phyloP scores from a whole-genome alignment of 1,284 basidiomycete genomes.

The Blastosporella zonata region DNA sequence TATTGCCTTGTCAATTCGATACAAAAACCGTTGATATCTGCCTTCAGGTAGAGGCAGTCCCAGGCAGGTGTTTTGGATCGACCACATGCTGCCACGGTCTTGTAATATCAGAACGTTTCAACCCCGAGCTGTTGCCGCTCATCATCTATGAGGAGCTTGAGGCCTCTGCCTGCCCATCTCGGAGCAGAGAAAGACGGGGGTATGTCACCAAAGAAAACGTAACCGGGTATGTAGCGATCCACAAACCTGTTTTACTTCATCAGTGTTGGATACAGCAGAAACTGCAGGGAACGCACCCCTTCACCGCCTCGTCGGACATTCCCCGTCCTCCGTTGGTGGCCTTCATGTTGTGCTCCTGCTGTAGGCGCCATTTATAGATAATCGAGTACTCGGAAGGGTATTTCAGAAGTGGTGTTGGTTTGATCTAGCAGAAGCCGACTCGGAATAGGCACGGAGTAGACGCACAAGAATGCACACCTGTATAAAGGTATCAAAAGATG shows the following conservation, averaged over 20 bases:
- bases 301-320: conserved; percentile 81
- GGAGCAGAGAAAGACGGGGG: conserved; percentile 28
- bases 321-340: conserved; percentile 75
- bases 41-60: no score
- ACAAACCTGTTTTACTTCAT: conserved; percentile 49
- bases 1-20: no score
- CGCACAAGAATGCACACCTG: conserved; percentile 46
- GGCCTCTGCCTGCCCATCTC: conserved; percentile 38
- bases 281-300: conserved; percentile 44
- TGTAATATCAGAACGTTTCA: conserved; percentile 22
- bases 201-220: conserved; percentile 70
- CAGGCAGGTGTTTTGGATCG: no score
- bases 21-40: no score
- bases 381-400: conserved; percentile 45
- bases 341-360: conserved; percentile 91
- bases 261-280: conserved; percentile 1
- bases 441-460: background rate
- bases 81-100: background rate
- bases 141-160: conserved; percentile 43
- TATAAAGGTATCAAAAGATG: conserved; percentile 63
- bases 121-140: conserved; percentile 35
- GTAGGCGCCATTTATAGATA: conserved; percentile 76
- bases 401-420: conserved; percentile 35
- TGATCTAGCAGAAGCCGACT: conserved; percentile 41
- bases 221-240: conserved; percentile 83